These are phyloP conservation scores for Phytophthora ohioensis DNA, from an alignment of 352 stramenopile species.

Conservation along the genomic window DNA sequence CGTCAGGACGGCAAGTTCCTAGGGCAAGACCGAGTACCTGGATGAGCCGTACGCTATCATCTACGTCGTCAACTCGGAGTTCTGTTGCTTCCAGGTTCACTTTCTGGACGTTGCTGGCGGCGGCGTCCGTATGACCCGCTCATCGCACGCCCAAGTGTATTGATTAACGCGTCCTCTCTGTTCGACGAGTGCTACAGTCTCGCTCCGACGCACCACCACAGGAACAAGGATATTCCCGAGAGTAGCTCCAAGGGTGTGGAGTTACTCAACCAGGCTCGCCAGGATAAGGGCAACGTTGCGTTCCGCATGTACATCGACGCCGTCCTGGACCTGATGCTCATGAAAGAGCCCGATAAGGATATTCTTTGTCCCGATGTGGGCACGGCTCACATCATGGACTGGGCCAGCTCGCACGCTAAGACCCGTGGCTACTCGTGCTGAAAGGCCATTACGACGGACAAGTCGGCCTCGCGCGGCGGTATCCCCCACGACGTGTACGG, in stretches of 20 bases:
- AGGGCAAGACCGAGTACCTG: conserved; percentile 71
- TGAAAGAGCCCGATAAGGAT: conserved; percentile 95
- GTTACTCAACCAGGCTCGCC: conserved; percentile 93
- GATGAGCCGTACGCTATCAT: conserved; percentile 95
- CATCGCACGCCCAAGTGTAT: conserved; percentile 90
- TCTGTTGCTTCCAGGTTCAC: conserved; percentile 98
- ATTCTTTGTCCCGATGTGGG: conserved; percentile 98
- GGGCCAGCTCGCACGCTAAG: conserved; percentile 94
- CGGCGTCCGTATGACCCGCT: conserved; percentile 93
- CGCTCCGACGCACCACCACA: conserved; percentile 96
- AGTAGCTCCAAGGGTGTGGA: conserved; percentile 97
- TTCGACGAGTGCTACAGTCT: conserved; percentile 98
- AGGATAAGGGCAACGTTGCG: conserved; percentile 84
- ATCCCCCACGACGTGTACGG: conserved; percentile 99
- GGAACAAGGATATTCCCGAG: conserved; percentile 99
- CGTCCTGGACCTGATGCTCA: conserved; percentile 96
- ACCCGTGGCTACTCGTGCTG: conserved; percentile 95
- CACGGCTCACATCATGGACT: conserved; percentile 97
- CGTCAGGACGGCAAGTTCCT: conserved; percentile 81
- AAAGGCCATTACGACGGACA: conserved; percentile 97
- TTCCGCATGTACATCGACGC: conserved; percentile 98
- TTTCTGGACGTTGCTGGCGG: conserved; percentile 98
- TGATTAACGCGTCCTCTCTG: conserved; percentile 91
- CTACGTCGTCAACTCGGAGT: conserved; percentile 95
- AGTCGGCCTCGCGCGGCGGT: conserved; percentile 93